Base-by-base conservation (phyloP, 176 grass and related monocot genomes). In the Bolboschoenus planiculmis region DNA sequence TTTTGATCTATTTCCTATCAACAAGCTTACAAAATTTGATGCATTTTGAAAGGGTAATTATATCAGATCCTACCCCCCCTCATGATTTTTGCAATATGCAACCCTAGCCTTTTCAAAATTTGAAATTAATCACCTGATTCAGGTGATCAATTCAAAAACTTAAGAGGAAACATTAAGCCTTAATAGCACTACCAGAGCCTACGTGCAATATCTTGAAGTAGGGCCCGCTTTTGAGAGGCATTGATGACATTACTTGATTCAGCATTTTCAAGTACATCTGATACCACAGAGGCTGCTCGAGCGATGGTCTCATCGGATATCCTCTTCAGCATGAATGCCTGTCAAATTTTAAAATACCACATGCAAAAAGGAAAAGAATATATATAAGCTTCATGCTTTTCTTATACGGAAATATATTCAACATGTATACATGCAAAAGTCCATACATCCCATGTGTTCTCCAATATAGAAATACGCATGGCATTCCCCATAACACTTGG, bases 291-390 rank as follows among this genome's bases (percentile, higher is more conserved):
- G 37, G 91, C 94, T 0, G 91, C 88, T 5, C 88, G 91, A 16
- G 87, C 84, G 1, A 91, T 84, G 57, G 91, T 91, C 63, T 97
- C 94, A 86, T 97, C 94, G 0, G 83, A 78, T 56, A 91, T 88
- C 86, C 87, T 93, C 85, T 97, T 97, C 70, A 93, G 84, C 94
- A 97, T 91, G 58, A 97, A 97, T 47, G 91, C 89, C 94, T 97
- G 78, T 74, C 21, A 83, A 16, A 55, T 53, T 24, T 81, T 42
- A 83, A 78, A 79, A 20, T 43, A 44, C 20, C 33, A 58, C n/a
- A 51, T n/a, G 54, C 21, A 62, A 42, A 40, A 39, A 57, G 2
- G 44, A 62, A 81, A 58, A 30, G 78, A 8, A 65, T 31, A 53
- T 51, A 76, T 30, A 75, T 33, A 16, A 77, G 46, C 27, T 18